Percentiles rank a stretch among this genome's conserved stretches.
These are phyloP conservation scores for Chalaropsis ovoidea DNA, from an alignment of 2,329 filamentous ascomycete species.

Conservation along the genomic window DNA sequence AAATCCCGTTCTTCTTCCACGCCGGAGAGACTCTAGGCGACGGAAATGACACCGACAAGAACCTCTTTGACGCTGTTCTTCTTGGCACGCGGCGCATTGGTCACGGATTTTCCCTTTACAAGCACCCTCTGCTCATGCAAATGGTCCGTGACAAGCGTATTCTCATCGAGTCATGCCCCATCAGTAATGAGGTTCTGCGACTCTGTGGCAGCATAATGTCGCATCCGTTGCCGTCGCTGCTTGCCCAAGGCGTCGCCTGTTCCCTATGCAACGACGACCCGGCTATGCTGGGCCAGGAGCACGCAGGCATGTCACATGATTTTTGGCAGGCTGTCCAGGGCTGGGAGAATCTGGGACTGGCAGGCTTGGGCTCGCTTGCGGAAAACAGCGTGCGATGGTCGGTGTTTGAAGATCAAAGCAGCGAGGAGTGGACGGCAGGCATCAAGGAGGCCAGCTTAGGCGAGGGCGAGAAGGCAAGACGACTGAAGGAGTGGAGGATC, in stretches of 20 bases:
- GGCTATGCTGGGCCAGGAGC: constrained; percentile 74
- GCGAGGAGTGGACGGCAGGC: constrained; percentile 60
- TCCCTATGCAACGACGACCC: constrained; percentile 86
- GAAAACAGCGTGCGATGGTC: constrained; percentile 91
- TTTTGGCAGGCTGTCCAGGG: constrained; percentile 91
- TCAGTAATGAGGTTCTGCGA: constrained; percentile 78
- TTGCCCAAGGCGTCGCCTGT: constrained; percentile 75
- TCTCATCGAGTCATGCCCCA: constrained; percentile 79
- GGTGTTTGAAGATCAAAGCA: constrained; percentile 68
- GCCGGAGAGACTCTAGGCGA: constrained; percentile 75
- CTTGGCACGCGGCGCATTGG: constrained; percentile 82
- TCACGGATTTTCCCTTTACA: constrained; percentile 79
- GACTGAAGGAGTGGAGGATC: constrained; percentile 65
- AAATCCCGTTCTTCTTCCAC: constrained; percentile 92
- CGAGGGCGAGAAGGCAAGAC: constrained; percentile 56
- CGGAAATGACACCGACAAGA: constrained; percentile 63
- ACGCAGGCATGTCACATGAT: constrained; percentile 75
- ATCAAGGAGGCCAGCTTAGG: constrained; percentile 67
- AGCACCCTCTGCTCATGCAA: constrained; percentile 80
- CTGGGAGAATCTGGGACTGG: constrained; percentile 82
- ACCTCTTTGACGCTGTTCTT: constrained; percentile 81
- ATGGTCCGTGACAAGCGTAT: constrained; percentile 84
- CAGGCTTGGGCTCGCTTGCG: constrained; percentile 73
- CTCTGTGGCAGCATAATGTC: constrained; percentile 65
- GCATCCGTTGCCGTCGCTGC: constrained; percentile 71